These are phyloP conservation scores for Kuraishia floccosa DNA, from an alignment of 805 yeast genomes.

Conservation along the genomic window DNA sequence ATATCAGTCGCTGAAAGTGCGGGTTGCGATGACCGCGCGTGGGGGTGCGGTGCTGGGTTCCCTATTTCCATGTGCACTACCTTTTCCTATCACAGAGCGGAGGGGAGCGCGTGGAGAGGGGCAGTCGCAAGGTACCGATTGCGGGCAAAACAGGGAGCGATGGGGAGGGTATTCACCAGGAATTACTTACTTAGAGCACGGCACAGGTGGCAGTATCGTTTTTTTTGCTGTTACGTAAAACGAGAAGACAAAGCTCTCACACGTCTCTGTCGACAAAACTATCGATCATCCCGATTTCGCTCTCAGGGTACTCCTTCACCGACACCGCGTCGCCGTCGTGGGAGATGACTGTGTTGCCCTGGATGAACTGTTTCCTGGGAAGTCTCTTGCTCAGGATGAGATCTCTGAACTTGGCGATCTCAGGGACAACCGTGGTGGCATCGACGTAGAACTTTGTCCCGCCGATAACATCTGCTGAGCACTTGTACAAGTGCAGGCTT, in stretches of 20 bases:
- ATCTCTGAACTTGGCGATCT: slow-evolving; percentile 55
- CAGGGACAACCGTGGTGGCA: slow-evolving; percentile 57
- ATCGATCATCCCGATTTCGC: slow-evolving; percentile 66
- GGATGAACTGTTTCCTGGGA: slow-evolving; percentile 79
- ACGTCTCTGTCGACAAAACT: slow-evolving; percentile 56
- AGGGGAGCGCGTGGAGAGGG: too few relatives aligned
- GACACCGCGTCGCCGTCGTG: slow-evolving; percentile 24
- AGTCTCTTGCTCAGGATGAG: slow-evolving; percentile 59
- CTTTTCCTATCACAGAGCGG: too few relatives aligned
- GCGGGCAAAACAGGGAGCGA: too few relatives aligned
- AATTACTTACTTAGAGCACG: too few relatives aligned
- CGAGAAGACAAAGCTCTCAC: too few relatives aligned
- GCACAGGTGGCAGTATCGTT: too few relatives aligned
- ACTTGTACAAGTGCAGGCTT: slow-evolving; percentile 69
- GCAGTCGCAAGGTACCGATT: too few relatives aligned
- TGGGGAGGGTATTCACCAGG: too few relatives aligned
- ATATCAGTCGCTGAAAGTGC: background rate
- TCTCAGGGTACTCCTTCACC: slow-evolving; percentile 66
- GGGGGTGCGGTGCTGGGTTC: too few relatives aligned
- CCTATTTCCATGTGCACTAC: too few relatives aligned
- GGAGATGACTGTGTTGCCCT: slow-evolving; percentile 55
- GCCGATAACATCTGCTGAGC: slow-evolving; percentile 57
- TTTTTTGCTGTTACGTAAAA: too few relatives aligned
- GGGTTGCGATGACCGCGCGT: too few relatives aligned
- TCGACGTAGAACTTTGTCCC: slow-evolving; percentile 57